phyloP scores from a whole-genome alignment of 2,329 filamentous ascomycete species.

The Aspergillus ochraceoroseus region DNA sequence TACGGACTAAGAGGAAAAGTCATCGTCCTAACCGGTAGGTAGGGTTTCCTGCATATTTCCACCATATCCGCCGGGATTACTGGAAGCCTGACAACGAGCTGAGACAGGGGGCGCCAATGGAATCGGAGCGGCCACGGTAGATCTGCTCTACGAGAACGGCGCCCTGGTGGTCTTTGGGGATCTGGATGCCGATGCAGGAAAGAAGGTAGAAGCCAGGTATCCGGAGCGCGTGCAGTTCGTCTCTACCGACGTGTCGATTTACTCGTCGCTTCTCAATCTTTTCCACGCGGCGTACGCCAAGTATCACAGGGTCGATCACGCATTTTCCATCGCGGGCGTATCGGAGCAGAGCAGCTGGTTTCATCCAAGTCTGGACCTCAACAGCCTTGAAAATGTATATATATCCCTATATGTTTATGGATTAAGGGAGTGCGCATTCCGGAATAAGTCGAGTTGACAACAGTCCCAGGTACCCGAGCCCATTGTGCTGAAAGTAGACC shows the following conservation, averaged over 20 bases:
- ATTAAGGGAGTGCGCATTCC: too few species aligned
- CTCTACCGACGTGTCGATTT: conserved; percentile 44
- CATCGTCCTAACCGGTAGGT: too few species aligned
- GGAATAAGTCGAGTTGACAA: too few species aligned
- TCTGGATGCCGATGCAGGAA: conserved; percentile 33
- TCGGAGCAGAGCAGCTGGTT: conserved; percentile 44
- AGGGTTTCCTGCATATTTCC: too few species aligned
- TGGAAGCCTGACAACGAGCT: too few species aligned
- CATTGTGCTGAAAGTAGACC: conserved; percentile 51
- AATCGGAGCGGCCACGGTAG: conserved; percentile 43
- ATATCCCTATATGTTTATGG: too few species aligned
- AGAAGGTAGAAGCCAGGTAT: conserved; percentile 25
- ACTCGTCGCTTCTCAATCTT: conserved; percentile 45
- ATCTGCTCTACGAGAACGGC: conserved; percentile 37
- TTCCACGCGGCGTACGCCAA: conserved; percentile 45
- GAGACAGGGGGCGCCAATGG: conserved; percentile 46
- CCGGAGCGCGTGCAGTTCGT: conserved; percentile 17
- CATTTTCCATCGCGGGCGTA: conserved; percentile 47
- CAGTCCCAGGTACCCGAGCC: too few species aligned
- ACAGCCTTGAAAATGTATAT: too few species aligned
- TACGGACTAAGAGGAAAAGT: too few species aligned
- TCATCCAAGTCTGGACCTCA: conserved; percentile 43
- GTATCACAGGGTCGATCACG: conserved; percentile 49
- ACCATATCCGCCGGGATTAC: too few species aligned
- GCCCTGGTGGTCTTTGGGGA: conserved; percentile 47